These are phyloP conservation scores for Bipolaris oryzae DNA, from an alignment of 2,329 filamentous ascomycete genomes.

Conservation along the genomic window DNA sequence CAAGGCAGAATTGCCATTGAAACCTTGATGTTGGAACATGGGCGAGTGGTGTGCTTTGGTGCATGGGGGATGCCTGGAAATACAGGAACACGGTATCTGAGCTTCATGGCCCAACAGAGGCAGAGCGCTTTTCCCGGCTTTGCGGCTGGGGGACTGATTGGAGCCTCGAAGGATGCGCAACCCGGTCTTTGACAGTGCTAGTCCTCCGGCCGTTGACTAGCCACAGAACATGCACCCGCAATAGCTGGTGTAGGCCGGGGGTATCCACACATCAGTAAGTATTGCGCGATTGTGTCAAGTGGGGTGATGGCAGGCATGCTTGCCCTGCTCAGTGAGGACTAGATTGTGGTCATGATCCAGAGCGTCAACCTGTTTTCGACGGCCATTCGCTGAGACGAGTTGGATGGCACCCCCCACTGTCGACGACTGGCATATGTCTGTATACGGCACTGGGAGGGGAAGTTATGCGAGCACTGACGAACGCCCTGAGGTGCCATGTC, in stretches of 20 bases:
- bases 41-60: conserved; percentile 40
- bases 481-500: conserved; percentile 25
- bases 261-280: conserved; percentile 32
- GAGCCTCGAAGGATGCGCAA: conserved; percentile 47
- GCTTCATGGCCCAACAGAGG: conserved; percentile 37
- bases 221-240: conserved; percentile 34
- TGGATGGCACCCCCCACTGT: conserved; percentile 8
- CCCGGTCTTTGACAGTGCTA: conserved; percentile 42
- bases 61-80: conserved; percentile 43
- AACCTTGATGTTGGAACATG: conserved; percentile 33
- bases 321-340: conserved; percentile 4
- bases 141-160: conserved; percentile 44
- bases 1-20: conserved; percentile 43
- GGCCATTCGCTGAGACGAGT: not conserved
- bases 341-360: conserved; percentile 6
- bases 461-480: conserved; percentile 23
- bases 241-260: conserved; percentile 30
- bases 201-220: conserved; percentile 47
- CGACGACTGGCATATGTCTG: conserved; percentile 14
- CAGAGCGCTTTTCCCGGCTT: conserved; percentile 44
- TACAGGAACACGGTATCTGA: conserved; percentile 42
- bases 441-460: conserved; percentile 21
- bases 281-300: conserved; percentile 28
- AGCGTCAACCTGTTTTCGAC: conserved; percentile 8
- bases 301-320: not conserved